A percentile compares a stretch with the other conserved stretches of the same genome.
These are phyloP conservation scores for Pseudonitzschia multiseries DNA, from an alignment of 108 stramenopile species.

Conservation along the genomic window DNA sequence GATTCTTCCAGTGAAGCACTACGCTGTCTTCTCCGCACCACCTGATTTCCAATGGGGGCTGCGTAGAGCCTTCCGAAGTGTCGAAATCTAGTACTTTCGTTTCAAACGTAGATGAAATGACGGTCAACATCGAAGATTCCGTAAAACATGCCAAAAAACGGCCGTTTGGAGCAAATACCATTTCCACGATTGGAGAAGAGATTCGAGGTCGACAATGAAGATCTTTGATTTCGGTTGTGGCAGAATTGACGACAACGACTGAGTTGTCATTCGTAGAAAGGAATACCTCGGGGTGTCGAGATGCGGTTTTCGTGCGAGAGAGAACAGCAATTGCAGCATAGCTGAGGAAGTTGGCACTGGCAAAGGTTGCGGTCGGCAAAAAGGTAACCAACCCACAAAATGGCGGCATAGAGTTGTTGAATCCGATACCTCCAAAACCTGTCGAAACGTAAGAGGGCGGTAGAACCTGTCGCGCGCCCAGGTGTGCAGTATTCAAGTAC, in stretches of 20 bases:
- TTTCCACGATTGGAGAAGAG: conserved; percentile 74
- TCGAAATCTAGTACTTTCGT: conserved; percentile 93
- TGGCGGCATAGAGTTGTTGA: conserved; percentile 41
- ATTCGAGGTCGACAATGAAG: conserved; percentile 79
- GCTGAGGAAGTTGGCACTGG: conserved; percentile 45
- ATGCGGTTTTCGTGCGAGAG: conserved; percentile 61
- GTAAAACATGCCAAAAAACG: conserved; percentile 93
- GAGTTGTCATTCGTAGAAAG: conserved; percentile 79
- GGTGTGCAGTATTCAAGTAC: conserved; percentile 57
- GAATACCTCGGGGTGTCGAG: conserved; percentile 76
- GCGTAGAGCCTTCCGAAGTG: conserved; percentile 72
- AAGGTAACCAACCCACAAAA: conserved; percentile 72
- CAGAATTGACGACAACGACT: conserved; percentile 65
- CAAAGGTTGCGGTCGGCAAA: conserved; percentile 63
- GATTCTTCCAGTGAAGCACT: conserved; percentile 89
- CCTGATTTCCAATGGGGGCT: conserved; percentile 73
- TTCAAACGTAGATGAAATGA: conserved; percentile 88
- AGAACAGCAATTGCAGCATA: conserved; percentile 71
- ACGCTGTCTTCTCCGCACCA: conserved; percentile 97
- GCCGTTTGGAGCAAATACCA: conserved; percentile 93
- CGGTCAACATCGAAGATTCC: conserved; percentile 82
- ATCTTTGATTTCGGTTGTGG: conserved; percentile 67
- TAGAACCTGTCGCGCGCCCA: conserved; percentile 43
- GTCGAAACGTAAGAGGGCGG: conserved; percentile 15
- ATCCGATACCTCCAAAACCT: conserved; percentile 24